These are phyloP conservation scores for Trichodelitschia bisporula DNA, from an alignment of 495 filamentous ascomycete genomes.

Conservation along the genomic window DNA sequence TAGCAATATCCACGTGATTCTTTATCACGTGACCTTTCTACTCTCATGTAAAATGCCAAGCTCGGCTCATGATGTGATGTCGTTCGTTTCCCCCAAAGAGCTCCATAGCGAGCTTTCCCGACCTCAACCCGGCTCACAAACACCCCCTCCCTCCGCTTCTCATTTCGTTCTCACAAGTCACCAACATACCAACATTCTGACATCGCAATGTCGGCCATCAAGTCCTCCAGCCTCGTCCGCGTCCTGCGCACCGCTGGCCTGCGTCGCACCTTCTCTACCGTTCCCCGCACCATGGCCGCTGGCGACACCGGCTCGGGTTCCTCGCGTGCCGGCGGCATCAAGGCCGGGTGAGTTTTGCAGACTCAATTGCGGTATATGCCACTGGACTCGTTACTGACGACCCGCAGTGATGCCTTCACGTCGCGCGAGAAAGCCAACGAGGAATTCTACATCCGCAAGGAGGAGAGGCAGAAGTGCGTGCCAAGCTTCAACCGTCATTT, in stretches of 20 bases:
- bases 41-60: too few relatives aligned
- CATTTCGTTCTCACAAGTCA: too few relatives aligned
- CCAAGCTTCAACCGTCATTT: background rate
- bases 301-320: slow-evolving; percentile 22
- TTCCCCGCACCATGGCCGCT: slow-evolving; percentile 17
- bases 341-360: slow-evolving; percentile 13
- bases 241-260: background rate
- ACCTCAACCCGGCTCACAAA: too few relatives aligned
- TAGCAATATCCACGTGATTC: too few relatives aligned
- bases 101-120: too few relatives aligned
- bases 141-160: too few relatives aligned
- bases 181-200: too few relatives aligned
- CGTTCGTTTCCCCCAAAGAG: too few relatives aligned
- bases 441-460: slow-evolving; percentile 53
- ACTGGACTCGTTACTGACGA: background rate
- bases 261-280: slow-evolving; percentile 9
- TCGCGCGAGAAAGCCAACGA: slow-evolving; percentile 75
- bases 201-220: too few relatives aligned
- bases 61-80: too few relatives aligned
- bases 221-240: slow-evolving; percentile 5
- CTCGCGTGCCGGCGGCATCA: slow-evolving; percentile 19
- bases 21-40: too few relatives aligned
- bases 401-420: slow-evolving; percentile 60
- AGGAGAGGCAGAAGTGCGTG: slow-evolving; percentile 65
- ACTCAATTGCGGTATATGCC: background rate